Evolutionary conservation across 2,329 filamentous ascomycete genomes (phyloP).

Genomic region (Trichophyton verrucosum): DNA sequence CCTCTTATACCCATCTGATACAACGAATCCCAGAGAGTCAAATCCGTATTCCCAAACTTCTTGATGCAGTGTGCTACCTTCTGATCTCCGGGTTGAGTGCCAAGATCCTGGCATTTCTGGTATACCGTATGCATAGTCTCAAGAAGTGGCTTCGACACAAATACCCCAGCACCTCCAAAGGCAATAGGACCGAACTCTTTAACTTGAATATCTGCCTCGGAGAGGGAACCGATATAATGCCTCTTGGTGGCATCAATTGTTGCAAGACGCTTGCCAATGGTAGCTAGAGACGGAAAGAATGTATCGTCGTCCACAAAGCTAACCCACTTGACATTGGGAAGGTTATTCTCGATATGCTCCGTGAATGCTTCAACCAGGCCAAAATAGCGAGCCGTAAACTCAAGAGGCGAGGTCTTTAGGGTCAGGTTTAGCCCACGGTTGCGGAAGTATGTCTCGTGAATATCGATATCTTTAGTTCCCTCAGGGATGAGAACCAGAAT

Average conservation of each 20-base stretch:
- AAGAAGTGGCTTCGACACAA: slow-evolving; percentile 31
- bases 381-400: slow-evolving; percentile 34
- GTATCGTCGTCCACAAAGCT: slow-evolving; percentile 35
- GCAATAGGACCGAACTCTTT: slow-evolving; percentile 33
- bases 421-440: slow-evolving; percentile 31
- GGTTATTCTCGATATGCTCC: slow-evolving; percentile 27
- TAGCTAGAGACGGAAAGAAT: slow-evolving; percentile 31
- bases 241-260: slow-evolving; percentile 29
- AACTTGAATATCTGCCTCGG: slow-evolving; percentile 34
- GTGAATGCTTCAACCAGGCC: slow-evolving; percentile 31
- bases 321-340: slow-evolving; percentile 31
- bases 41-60: slow-evolving; percentile 26
- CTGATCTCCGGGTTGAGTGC: slow-evolving; percentile 34
- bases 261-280: slow-evolving; percentile 28
- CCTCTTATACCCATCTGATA: slow-evolving; percentile 36
- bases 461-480: slow-evolving; percentile 28
- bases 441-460: slow-evolving; percentile 32
- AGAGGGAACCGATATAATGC: slow-evolving; percentile 33
- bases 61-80: slow-evolving; percentile 34
- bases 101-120: slow-evolving; percentile 32
- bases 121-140: slow-evolving; percentile 28
- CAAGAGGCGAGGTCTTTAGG: slow-evolving; percentile 28
- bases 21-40: slow-evolving; percentile 32
- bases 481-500: slow-evolving; percentile 32
- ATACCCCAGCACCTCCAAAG: slow-evolving; percentile 35